These are phyloP conservation scores for Coccinonectria pachysandricola DNA, from an alignment of 2,329 filamentous ascomycete genomes.

Conservation along the genomic window DNA sequence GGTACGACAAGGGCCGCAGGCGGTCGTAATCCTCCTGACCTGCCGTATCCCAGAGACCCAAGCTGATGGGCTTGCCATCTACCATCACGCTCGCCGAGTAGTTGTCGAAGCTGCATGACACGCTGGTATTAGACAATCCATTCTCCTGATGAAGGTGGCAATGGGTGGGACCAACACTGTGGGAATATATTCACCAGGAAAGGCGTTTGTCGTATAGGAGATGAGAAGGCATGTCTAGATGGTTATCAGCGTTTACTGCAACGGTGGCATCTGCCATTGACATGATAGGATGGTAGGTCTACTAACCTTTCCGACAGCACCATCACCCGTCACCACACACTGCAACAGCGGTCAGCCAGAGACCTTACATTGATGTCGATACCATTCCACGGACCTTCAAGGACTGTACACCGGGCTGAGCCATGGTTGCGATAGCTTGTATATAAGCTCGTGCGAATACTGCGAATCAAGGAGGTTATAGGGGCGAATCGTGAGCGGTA, in stretches of 20 bases:
- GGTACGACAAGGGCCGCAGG: conserved; percentile 88
- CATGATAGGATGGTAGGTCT: too few species aligned
- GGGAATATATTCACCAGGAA: conserved; percentile 99
- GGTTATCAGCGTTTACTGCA: conserved; percentile 18
- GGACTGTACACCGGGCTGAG: conserved; percentile 77
- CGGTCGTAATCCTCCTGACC: conserved; percentile 98
- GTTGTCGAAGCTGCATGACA: conserved; percentile 72
- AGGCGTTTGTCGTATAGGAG: conserved; percentile 98
- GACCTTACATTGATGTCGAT: too few species aligned
- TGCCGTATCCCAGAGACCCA: conserved; percentile 96
- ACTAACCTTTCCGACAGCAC: conserved; percentile 91
- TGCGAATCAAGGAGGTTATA: too few species aligned
- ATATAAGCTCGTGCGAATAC: conserved; percentile 3
- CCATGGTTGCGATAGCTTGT: conserved; percentile 40
- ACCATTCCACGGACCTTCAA: conserved; percentile 62
- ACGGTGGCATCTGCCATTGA: too few species aligned
- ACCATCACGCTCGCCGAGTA: conserved; percentile 99
- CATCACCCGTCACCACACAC: conserved; percentile 98
- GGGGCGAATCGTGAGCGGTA: too few species aligned
- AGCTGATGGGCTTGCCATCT: conserved; percentile 92
- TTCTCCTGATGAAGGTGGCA: conserved; percentile 1
- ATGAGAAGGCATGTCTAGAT: conserved; percentile 92
- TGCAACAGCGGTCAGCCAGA: conserved; percentile 33
- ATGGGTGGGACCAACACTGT: conserved; percentile 64
- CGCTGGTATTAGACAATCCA: conserved; percentile 8